Evolutionary conservation across 495 filamentous ascomycete genomes (phyloP), one percentile per base, ranked within the genome.

Genomic region (Lindgomyces ingoldianus): DNA sequence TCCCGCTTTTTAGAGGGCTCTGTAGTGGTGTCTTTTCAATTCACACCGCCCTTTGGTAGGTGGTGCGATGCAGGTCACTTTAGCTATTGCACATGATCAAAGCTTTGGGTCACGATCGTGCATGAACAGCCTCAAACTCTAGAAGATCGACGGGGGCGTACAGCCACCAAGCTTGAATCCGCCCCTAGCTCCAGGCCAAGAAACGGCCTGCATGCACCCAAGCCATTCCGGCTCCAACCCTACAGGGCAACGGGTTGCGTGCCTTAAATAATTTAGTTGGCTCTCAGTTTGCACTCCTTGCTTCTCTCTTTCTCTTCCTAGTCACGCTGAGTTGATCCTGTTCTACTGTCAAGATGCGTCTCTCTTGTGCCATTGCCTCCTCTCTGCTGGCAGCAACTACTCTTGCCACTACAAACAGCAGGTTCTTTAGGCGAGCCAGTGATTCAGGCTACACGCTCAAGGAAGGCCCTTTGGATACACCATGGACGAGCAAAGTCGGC

Each of bases 401-500:
- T n/a, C 25, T 56, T 36, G 57, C 64, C 24, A 26, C 27, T 2
- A 39, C 26, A 21, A 61, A 25, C 36, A 52, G 51, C 26, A 30
- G 44, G 22, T 41, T 52, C 41, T 56, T 48, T 21, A 42, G 25
- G 11, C 66, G 61, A 16, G 52, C 11, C 41, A 72, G 67, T 47
- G 61, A 30, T 22, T 60, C 65, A 19, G 64, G 45, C 30, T 75
- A 75, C 42, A 42, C 52, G 11, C 63, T 75, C 6, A 66, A 70
- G 41, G 64, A 65, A 45, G 69, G 69, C 12, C 86, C 83, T 0
- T 76, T 89, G 26, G 81, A 80, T 29, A 89, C 86, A 0, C 75
- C 78, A 0, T 89, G 86, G 86, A 89, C 86, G 1, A 78, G 80
- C 30, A 73, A 84, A 52, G 83, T 85, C 2, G 84, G 84, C 50